Percentiles rank a stretch among this genome's conserved stretches.
Conservation (phyloP, 2,329 filamentous ascomycete species). For the Clarireedia monteithiana region DNA sequence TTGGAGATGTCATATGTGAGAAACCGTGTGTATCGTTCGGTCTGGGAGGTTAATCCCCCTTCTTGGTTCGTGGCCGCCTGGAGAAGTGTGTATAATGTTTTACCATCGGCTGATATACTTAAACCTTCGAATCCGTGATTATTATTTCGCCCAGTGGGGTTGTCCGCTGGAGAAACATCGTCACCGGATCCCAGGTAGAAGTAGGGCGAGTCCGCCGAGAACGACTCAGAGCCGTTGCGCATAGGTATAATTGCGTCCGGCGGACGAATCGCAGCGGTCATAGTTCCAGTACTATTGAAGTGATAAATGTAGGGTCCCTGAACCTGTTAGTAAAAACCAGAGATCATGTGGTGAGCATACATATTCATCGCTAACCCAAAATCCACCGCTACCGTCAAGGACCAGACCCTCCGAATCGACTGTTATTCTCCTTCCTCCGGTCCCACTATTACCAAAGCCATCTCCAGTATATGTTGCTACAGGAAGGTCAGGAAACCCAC, state of each 20-base stretch:
- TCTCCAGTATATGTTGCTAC: constrained; percentile 57
- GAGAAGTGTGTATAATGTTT: constrained; percentile 55
- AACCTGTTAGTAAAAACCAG: neutral
- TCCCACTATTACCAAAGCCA: constrained; percentile 55
- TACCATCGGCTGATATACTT: constrained; percentile 54
- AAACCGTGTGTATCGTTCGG: constrained; percentile 50
- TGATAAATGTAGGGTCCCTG: constrained; percentile 59
- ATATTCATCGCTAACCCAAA: constrained; percentile 61
- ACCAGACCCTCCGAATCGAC: constrained; percentile 62
- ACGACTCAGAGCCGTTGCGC: constrained; percentile 53
- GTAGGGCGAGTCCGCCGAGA: constrained; percentile 57
- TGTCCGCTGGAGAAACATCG: constrained; percentile 45
- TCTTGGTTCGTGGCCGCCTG: constrained; percentile 59
- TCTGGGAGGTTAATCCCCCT: constrained; percentile 47
- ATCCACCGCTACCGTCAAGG: constrained; percentile 49
- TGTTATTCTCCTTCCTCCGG: constrained; percentile 50
- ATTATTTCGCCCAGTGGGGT: constrained; percentile 56
- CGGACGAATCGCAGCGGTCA: constrained; percentile 56
- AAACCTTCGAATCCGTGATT: constrained; percentile 72
- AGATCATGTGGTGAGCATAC: neutral
- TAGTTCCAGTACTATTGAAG: constrained; percentile 49
- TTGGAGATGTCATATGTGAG: constrained; percentile 54
- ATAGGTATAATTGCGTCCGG: constrained; percentile 56
- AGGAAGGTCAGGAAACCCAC: constrained; percentile 55
- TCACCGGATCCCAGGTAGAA: constrained; percentile 43